phyloP scores from a whole-genome alignment of 306 rosid genomes.

The Acacia acuminata region DNA sequence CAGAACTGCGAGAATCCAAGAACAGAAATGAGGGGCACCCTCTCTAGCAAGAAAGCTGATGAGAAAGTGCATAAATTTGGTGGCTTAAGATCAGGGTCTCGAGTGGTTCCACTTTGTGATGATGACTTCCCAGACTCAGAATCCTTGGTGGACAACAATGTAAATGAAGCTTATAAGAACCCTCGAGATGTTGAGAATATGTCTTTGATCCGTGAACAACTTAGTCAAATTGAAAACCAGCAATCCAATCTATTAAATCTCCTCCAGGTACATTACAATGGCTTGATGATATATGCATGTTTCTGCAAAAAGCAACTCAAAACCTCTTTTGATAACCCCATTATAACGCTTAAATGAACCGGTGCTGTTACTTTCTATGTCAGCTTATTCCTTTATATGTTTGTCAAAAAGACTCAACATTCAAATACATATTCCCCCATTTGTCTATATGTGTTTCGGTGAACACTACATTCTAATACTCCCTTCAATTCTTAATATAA shows the following conservation, averaged over 20 bases:
- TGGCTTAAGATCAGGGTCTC: conserved; percentile 49
- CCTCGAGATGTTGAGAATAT: conserved; percentile 76
- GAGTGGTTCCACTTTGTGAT: conserved; percentile 72
- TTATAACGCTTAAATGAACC: conserved; percentile 7
- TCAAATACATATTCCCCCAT: too few species aligned
- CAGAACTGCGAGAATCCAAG: conserved; percentile 34
- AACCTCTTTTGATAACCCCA: background rate
- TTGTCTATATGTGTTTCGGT: background rate
- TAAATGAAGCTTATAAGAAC: conserved; percentile 54
- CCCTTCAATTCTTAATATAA: too few species aligned
- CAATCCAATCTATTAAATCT: conserved; percentile 78
- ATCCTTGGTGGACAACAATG: conserved; percentile 39
- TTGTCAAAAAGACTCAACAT: background rate
- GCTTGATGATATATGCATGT: conserved; percentile 4
- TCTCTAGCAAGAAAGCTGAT: conserved; percentile 49
- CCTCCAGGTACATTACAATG: conserved; percentile 67
- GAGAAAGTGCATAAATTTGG: conserved; percentile 53
- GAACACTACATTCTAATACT: conserved; percentile 1
- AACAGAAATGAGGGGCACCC: conserved; percentile 46
- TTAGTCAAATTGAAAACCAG: conserved; percentile 92
- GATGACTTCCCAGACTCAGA: conserved; percentile 33
- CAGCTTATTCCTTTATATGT: background rate
- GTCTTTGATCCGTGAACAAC: conserved; percentile 80
- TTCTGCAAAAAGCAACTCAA: background rate
- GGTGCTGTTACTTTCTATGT: conserved; percentile 11